Evolutionary conservation across 2,329 filamentous ascomycete genomes (phyloP).

Genomic region (Pseudogymnoascus pannorum): DNA sequence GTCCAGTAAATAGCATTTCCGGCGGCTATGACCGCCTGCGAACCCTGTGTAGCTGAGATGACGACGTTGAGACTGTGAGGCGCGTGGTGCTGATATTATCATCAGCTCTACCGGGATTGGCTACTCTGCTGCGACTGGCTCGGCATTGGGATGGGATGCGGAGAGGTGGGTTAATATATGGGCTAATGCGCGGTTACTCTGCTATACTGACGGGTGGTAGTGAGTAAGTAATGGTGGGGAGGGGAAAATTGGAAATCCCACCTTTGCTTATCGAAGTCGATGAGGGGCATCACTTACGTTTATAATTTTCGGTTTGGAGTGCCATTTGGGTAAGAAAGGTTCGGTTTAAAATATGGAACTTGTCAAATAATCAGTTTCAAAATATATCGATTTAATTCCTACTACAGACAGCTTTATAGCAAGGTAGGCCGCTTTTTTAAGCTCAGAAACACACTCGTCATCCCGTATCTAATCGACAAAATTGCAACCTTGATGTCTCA

Average conservation of each 20-base stretch:
- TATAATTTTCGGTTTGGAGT: not conserved
- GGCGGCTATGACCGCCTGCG: not conserved
- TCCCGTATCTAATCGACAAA: not conserved
- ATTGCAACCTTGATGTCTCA: not conserved
- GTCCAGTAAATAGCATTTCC: not conserved
- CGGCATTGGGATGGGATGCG: not conserved
- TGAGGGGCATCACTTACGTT: not conserved
- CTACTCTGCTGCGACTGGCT: not conserved
- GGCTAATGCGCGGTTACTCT: not conserved
- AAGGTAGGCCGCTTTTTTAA: not conserved
- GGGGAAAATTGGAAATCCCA: not conserved
- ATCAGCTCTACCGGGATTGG: not conserved
- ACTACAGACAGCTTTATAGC: not conserved
- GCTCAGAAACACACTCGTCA: not conserved
- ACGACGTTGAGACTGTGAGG: not conserved
- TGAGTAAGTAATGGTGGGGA: not conserved
- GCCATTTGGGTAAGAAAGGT: not conserved
- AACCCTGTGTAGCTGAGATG: not conserved
- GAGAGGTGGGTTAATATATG: not conserved
- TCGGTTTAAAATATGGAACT: no score
- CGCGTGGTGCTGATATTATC: not conserved
- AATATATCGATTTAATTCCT: not conserved
- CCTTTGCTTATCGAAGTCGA: not conserved
- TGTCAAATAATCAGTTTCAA: not conserved
- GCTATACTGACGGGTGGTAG: not conserved